These are phyloP conservation scores for Flaveria ramosissima DNA, from an alignment of 129 eudicot species.

Conservation along the genomic window DNA sequence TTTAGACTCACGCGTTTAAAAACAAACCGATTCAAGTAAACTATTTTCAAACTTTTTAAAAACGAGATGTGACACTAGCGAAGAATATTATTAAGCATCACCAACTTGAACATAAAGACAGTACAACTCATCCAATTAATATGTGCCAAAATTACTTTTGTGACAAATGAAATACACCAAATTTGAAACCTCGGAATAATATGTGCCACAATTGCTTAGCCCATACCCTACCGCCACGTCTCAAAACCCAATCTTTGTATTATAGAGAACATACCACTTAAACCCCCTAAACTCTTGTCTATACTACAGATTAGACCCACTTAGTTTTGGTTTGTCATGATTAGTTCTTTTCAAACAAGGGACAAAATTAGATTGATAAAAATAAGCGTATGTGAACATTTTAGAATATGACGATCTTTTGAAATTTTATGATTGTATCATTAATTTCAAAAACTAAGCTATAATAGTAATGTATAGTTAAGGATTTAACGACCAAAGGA, in stretches of 20 bases:
- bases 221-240: conserved; percentile 12
- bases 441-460: too few relatives aligned
- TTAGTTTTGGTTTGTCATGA: background rate
- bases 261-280: background rate
- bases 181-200: background rate
- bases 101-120: background rate
- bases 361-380: background rate
- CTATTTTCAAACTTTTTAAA: too few relatives aligned
- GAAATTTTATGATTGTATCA: too few relatives aligned
- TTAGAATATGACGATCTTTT: background rate
- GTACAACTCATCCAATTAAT: background rate
- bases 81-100: too few relatives aligned
- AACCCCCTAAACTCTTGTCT: background rate
- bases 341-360: background rate
- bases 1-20: too few relatives aligned
- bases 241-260: conserved; percentile 1
- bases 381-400: too few relatives aligned
- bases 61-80: too few relatives aligned
- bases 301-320: background rate
- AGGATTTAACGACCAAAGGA: too few relatives aligned
- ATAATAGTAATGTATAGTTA: too few relatives aligned
- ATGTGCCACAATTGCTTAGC: conserved; percentile 8
- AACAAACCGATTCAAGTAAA: too few relatives aligned
- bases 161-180: background rate
- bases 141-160: background rate